Percentiles rank a stretch among this genome's conserved stretches.
Evolutionary conservation across 1,284 basidiomycete genomes (phyloP).

Genomic region (Leccinum idahoense): DNA sequence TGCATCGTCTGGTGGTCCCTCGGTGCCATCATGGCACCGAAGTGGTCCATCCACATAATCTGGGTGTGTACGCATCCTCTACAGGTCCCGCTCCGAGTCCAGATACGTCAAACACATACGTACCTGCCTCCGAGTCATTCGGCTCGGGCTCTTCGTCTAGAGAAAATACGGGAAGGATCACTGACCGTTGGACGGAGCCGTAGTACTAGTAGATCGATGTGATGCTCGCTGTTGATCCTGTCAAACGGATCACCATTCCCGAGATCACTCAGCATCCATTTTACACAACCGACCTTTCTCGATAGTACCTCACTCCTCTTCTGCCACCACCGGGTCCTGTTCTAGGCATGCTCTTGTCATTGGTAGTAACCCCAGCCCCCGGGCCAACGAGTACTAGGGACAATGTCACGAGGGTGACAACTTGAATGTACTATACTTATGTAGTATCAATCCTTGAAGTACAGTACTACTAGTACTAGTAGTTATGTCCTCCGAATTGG

Average conservation of each 20-base stretch:
- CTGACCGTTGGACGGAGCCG: too few relatives aligned
- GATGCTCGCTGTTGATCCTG: conserved; percentile 90
- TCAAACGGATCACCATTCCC: conserved; percentile 87
- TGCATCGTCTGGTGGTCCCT: neutral
- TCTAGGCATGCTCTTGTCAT: conserved; percentile 39
- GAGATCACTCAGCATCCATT: conserved; percentile 88
- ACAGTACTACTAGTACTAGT: too few relatives aligned
- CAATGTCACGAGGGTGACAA: too few relatives aligned
- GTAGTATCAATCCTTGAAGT: too few relatives aligned
- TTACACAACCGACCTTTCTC: conserved; percentile 80
- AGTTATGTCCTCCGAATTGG: too few relatives aligned
- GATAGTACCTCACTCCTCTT: conserved; percentile 80
- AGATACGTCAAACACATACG: neutral
- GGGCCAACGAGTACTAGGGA: too few relatives aligned
- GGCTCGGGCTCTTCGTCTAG: neutral
- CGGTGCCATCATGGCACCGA: neutral
- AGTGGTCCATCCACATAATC: neutral
- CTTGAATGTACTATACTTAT: too few relatives aligned
- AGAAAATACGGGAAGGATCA: too few relatives aligned
- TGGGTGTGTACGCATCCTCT: neutral
- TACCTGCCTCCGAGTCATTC: neutral
- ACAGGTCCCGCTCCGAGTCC: conserved; percentile 6
- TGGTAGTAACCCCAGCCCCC: too few relatives aligned
- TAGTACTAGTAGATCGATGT: too few relatives aligned
- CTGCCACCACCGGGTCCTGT: conserved; percentile 78